Conservation (phyloP, 2,329 filamentous ascomycete genomes). For the Pseudocercospora crystallina region DNA sequence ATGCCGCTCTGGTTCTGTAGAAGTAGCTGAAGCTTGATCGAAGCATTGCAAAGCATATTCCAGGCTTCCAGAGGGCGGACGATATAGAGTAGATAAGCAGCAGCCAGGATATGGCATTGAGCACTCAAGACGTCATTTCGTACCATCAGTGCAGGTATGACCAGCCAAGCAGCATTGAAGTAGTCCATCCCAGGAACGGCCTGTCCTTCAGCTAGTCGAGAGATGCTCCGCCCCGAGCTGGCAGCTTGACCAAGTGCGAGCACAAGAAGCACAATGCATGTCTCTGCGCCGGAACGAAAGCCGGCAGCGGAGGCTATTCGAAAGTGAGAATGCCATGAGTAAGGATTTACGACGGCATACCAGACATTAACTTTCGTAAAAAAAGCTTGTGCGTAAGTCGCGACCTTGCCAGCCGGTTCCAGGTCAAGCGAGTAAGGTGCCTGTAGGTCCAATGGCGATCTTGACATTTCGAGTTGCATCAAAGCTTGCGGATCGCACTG, state of each 20-base stretch:
- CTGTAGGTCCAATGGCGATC: slow-evolving; percentile 66
- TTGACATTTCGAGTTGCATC: slow-evolving; percentile 75
- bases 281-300: slow-evolving; percentile 76
- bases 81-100: slow-evolving; percentile 79
- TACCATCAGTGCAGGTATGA: slow-evolving; percentile 77
- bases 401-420: slow-evolving; percentile 27
- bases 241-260: slow-evolving; percentile 75
- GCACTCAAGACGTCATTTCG: slow-evolving; percentile 74
- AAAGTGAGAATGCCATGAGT: slow-evolving; percentile 75
- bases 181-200: slow-evolving; percentile 75
- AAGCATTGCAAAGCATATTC: slow-evolving; percentile 75
- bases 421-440: slow-evolving; percentile 47
- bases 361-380: slow-evolving; percentile 80
- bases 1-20: slow-evolving; percentile 72
- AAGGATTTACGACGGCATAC: slow-evolving; percentile 83
- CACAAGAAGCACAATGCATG: slow-evolving; percentile 77
- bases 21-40: slow-evolving; percentile 76
- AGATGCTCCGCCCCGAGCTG: slow-evolving; percentile 69
- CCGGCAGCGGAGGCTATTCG: slow-evolving; percentile 71
- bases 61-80: slow-evolving; percentile 81
- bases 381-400: slow-evolving; percentile 78
- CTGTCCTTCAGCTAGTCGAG: slow-evolving; percentile 65
- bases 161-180: slow-evolving; percentile 76
- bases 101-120: slow-evolving; percentile 77
- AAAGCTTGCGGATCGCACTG: slow-evolving; percentile 81